Conservation (phyloP, 352 stramenopile genomes). For the Sclerospora graminicola region DNA sequence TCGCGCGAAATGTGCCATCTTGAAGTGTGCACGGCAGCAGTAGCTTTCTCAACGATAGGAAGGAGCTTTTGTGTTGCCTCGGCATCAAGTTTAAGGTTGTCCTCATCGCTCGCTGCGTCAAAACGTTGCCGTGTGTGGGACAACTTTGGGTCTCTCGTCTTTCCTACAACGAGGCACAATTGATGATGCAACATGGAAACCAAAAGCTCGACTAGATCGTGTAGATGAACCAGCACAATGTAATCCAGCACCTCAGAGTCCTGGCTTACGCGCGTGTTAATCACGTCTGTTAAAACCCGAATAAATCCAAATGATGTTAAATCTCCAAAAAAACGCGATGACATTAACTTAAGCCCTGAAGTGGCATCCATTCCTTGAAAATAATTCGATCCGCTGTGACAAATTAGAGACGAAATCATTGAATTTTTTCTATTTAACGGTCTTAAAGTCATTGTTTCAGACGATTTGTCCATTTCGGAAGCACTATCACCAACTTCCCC, state of each 20-base stretch:
- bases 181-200: slow-evolving; percentile 72
- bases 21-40: slow-evolving; percentile 12
- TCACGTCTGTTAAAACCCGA: slow-evolving; percentile 43
- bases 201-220: slow-evolving; percentile 43
- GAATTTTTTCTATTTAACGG: slow-evolving; percentile 51
- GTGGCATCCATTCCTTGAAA: not conserved
- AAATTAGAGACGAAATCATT: slow-evolving; percentile 52
- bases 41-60: slow-evolving; percentile 14
- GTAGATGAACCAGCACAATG: slow-evolving; percentile 38
- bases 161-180: slow-evolving; percentile 41
- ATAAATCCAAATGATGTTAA: slow-evolving; percentile 63
- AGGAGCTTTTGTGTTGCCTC: slow-evolving; percentile 17
- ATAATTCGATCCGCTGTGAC: slow-evolving; percentile 6
- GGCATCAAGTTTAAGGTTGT: slow-evolving; percentile 13
- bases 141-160: slow-evolving; percentile 49
- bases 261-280: slow-evolving; percentile 24
- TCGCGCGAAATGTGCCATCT: slow-evolving; percentile 6
- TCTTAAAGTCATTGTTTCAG: slow-evolving; percentile 2
- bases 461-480: slow-evolving; percentile 4
- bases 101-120: slow-evolving; percentile 7
- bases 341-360: slow-evolving; percentile 7
- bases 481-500: slow-evolving; percentile 2
- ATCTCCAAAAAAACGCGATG: slow-evolving; percentile 48
- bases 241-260: slow-evolving; percentile 36
- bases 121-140: slow-evolving; percentile 39